phyloP scores from a whole-genome alignment of 2,329 filamentous ascomycete genomes.

The Aspergillus pseudoterreus region DNA sequence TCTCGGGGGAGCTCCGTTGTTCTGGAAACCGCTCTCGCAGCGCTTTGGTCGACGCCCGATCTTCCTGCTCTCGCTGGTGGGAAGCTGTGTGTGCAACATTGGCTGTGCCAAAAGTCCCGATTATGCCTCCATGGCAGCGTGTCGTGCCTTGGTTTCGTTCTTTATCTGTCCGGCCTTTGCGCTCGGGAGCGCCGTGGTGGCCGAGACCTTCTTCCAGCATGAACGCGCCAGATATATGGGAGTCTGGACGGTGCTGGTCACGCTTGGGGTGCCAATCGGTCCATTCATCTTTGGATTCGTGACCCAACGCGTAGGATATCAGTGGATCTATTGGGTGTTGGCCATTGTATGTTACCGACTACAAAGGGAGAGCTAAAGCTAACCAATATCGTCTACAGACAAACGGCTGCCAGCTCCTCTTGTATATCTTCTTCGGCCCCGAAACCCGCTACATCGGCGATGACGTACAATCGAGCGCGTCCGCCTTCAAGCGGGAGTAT shows the following conservation, averaged over 20 bases:
- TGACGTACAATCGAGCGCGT: slow-evolving; percentile 6
- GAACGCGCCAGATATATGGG: slow-evolving; percentile 53
- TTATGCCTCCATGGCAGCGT: slow-evolving; percentile 49
- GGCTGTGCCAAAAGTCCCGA: slow-evolving; percentile 49
- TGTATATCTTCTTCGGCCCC: slow-evolving; percentile 52
- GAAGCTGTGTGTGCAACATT: slow-evolving; percentile 48
- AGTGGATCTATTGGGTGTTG: slow-evolving; percentile 57
- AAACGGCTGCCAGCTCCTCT: slow-evolving; percentile 53
- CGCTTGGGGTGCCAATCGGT: slow-evolving; percentile 42
- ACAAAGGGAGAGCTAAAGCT: not conserved
- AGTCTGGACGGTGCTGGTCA: slow-evolving; percentile 51
- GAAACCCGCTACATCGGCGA: slow-evolving; percentile 50
- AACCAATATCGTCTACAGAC: slow-evolving; percentile 29
- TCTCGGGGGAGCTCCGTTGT: slow-evolving; percentile 49
- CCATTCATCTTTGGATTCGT: slow-evolving; percentile 38
- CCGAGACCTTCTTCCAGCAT: slow-evolving; percentile 53
- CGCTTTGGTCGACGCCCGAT: slow-evolving; percentile 52
- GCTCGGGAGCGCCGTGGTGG: slow-evolving; percentile 53
- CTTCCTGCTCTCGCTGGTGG: slow-evolving; percentile 49
- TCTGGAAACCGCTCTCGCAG: slow-evolving; percentile 53
- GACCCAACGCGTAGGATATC: slow-evolving; percentile 49
- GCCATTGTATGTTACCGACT: slow-evolving; percentile 43
- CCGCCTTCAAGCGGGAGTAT: slow-evolving; percentile 39
- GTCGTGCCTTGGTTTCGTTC: slow-evolving; percentile 49
- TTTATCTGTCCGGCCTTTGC: slow-evolving; percentile 52